These are phyloP conservation scores for Trypanosoma lewisi DNA, from an alignment of 208 protist species.

Conservation along the genomic window DNA sequence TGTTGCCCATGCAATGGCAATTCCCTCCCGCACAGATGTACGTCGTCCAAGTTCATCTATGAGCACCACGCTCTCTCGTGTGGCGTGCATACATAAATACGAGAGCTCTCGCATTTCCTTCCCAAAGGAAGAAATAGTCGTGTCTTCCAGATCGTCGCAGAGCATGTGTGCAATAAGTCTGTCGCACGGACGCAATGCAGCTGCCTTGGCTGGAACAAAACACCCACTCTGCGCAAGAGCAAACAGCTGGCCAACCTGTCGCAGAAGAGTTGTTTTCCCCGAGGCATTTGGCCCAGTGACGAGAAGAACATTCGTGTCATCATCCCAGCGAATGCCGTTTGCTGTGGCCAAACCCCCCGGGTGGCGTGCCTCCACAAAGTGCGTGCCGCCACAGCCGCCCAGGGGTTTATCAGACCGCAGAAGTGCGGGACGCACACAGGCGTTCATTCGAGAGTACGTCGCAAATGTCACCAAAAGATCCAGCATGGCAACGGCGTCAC, in stretches of 20 bases:
- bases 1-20: constrained; percentile 94
- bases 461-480: constrained; percentile 84
- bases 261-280: constrained; percentile 94
- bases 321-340: constrained; percentile 32
- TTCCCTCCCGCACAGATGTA: constrained; percentile 94
- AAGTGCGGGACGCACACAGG: constrained; percentile 42
- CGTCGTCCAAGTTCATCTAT: constrained; percentile 98
- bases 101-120: constrained; percentile 74
- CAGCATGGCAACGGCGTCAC: constrained; percentile 85
- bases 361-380: constrained; percentile 44
- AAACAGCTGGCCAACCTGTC: constrained; percentile 84
- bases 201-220: constrained; percentile 78
- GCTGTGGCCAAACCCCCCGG: constrained; percentile 22
- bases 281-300: constrained; percentile 92
- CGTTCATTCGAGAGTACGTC: constrained; percentile 45
- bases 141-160: constrained; percentile 64
- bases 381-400: constrained; percentile 20
- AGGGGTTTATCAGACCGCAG: constrained; percentile 9
- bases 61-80: constrained; percentile 92
- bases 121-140: constrained; percentile 61
- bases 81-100: constrained; percentile 82
- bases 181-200: constrained; percentile 61
- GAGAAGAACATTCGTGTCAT: constrained; percentile 52
- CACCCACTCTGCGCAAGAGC: constrained; percentile 92
- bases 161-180: constrained; percentile 79